A percentile compares a stretch with the other conserved stretches of the same genome.
These are phyloP conservation scores for Cercospora sp. DNA, from an alignment of 2,329 filamentous ascomycete species.

Conservation along the genomic window DNA sequence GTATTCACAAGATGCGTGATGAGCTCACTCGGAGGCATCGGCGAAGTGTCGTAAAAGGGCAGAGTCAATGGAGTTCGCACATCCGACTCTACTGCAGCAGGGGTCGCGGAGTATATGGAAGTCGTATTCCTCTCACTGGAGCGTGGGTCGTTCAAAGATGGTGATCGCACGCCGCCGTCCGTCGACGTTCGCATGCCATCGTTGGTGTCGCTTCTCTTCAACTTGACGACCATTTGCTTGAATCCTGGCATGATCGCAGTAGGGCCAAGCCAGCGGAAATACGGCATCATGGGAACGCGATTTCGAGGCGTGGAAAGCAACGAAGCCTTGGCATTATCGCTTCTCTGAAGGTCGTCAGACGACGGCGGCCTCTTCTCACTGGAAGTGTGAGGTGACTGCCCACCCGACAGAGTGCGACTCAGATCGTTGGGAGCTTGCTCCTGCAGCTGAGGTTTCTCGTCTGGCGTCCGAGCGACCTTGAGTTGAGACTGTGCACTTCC, in stretches of 20 bases:
- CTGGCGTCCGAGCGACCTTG: not conserved
- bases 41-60: constrained; percentile 76
- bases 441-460: constrained; percentile 1
- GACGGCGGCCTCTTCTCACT: constrained; percentile 11
- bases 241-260: constrained; percentile 90
- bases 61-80: constrained; percentile 47
- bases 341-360: constrained; percentile 15
- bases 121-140: constrained; percentile 23
- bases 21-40: constrained; percentile 68
- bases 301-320: constrained; percentile 48
- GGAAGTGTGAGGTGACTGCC: constrained; percentile 18
- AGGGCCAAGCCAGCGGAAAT: constrained; percentile 86
- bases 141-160: constrained; percentile 26
- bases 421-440: constrained; percentile 12
- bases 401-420: constrained; percentile 16
- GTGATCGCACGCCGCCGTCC: constrained; percentile 40
- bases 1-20: constrained; percentile 75
- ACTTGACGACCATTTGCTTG: constrained; percentile 85
- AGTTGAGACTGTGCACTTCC: not conserved
- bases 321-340: constrained; percentile 23
- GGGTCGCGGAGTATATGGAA: constrained; percentile 31
- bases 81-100: constrained; percentile 40
- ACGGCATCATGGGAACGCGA: constrained; percentile 63
- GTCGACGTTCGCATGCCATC: constrained; percentile 59
- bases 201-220: constrained; percentile 65